Percentiles rank a stretch among this genome's conserved stretches.
Evolutionary conservation across 495 filamentous ascomycete species (phyloP).

Genomic region (Evansstolkia leycettana): DNA sequence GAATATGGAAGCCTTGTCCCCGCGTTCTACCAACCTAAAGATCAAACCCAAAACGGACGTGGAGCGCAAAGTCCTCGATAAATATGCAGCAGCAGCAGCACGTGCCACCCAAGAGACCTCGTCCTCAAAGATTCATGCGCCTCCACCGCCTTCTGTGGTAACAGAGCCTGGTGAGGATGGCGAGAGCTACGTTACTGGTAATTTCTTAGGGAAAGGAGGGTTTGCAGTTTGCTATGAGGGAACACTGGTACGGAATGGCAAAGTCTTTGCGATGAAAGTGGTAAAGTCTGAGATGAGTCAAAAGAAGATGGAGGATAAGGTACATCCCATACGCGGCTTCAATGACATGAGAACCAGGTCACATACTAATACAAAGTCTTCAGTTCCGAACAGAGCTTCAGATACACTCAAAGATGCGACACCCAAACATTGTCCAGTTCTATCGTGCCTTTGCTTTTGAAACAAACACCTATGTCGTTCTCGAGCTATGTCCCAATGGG

Average conservation of each 20-base stretch:
- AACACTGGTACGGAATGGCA: conserved; percentile 47
- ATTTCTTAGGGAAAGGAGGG: conserved; percentile 79
- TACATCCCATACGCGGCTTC: too few species aligned
- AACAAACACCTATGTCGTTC: conserved; percentile 79
- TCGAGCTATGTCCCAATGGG: conserved; percentile 90
- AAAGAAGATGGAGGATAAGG: conserved; percentile 83
- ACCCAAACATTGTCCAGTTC: conserved; percentile 89
- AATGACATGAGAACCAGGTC: too few species aligned
- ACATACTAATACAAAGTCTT: too few species aligned
- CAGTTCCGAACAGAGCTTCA: conserved; percentile 96
- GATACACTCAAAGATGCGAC: conserved; percentile 94
- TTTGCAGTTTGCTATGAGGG: conserved; percentile 89
- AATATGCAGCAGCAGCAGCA: conserved; percentile 39
- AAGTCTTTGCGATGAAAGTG: conserved; percentile 76
- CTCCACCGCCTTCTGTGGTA: conserved; percentile 66
- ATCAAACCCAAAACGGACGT: conserved; percentile 29
- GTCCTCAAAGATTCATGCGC: conserved; percentile 49
- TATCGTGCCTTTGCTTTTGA: conserved; percentile 87
- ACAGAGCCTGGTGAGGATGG: conserved; percentile 62
- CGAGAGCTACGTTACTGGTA: conserved; percentile 72
- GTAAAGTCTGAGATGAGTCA: conserved; percentile 78
- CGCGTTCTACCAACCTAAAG: conserved; percentile 53
- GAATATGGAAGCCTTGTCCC: conserved; percentile 59
- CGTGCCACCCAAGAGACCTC: conserved; percentile 24
- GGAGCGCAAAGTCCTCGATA: conserved; percentile 40